These are phyloP conservation scores for Coemansia sp. DNA, from an alignment of 192 early-diverging fungal species.

Conservation along the genomic window DNA sequence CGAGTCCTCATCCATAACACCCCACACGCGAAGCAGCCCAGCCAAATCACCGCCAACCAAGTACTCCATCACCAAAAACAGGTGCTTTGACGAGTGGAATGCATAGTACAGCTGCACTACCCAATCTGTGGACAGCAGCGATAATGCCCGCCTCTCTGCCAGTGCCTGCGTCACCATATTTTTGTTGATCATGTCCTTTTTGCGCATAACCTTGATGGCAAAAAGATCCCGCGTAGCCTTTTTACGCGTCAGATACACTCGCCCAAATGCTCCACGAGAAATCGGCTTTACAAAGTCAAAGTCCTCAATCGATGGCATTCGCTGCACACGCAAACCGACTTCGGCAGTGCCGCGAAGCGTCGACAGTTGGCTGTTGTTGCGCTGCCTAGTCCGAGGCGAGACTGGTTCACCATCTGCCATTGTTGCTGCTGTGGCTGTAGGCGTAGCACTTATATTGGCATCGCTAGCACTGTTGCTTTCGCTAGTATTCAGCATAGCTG, in stretches of 20 bases:
- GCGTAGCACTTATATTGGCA: constrained; percentile 2
- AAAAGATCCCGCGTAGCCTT: constrained; percentile 83
- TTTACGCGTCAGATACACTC: constrained; percentile 84
- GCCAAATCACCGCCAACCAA: constrained; percentile 85
- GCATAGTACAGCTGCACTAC: constrained; percentile 93
- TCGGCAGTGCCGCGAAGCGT: constrained; percentile 36
- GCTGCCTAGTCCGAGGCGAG: constrained; percentile 39
- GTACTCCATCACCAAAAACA: constrained; percentile 92
- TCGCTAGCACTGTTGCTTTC: constrained; percentile 9
- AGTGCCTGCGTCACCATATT: constrained; percentile 93
- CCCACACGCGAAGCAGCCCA: constrained; percentile 69
- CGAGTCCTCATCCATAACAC: constrained; percentile 75
- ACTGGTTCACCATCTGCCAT: constrained; percentile 21
- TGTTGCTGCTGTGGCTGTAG: constrained; percentile 7
- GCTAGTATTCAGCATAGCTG: constrained; percentile 6
- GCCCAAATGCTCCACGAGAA: constrained; percentile 91
- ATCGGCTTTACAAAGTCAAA: constrained; percentile 95
- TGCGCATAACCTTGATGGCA: constrained; percentile 91
- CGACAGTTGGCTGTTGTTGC: constrained; percentile 45
- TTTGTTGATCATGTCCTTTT: constrained; percentile 91
- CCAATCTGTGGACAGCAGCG: constrained; percentile 75
- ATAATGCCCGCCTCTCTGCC: constrained; percentile 82
- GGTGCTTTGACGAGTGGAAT: constrained; percentile 82
- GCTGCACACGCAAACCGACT: constrained; percentile 44
- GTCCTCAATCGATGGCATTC: constrained; percentile 81